A percentile compares a stretch with the other conserved stretches of the same genome.
phyloP scores from a whole-genome alignment of 2,329 filamentous ascomycete genomes.

The Cladosporium sp. region DNA sequence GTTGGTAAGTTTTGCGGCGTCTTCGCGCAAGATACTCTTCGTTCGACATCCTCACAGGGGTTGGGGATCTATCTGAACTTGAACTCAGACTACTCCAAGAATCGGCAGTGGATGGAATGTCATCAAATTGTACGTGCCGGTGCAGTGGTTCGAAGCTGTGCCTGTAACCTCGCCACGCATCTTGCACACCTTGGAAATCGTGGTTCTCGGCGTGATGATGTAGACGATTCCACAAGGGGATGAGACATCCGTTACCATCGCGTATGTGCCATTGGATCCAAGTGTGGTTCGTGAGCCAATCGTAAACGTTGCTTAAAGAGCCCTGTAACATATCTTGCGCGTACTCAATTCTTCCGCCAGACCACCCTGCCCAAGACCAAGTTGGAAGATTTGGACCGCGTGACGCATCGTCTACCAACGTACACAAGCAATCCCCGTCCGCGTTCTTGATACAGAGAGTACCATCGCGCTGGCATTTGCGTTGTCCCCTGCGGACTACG shows the following conservation, averaged over 20 bases:
- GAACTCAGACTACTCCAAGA: too few relatives aligned
- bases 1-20: too few relatives aligned
- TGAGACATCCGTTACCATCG: constrained; percentile 29
- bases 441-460: background rate
- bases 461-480: background rate
- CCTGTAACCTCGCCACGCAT: background rate
- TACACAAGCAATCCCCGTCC: background rate
- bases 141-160: background rate
- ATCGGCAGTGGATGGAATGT: too few relatives aligned
- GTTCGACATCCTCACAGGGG: too few relatives aligned
- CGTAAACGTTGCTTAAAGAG: constrained; percentile 25
- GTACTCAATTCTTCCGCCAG: constrained; percentile 20
- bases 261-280: constrained; percentile 37
- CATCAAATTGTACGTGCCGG: background rate
- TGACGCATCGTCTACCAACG: background rate
- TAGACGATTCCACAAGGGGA: constrained; percentile 27
- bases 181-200: constrained; percentile 1
- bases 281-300: constrained; percentile 34
- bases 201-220: background rate
- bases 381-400: constrained; percentile 27
- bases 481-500: background rate
- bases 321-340: constrained; percentile 21
- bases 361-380: constrained; percentile 38
- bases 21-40: too few relatives aligned
- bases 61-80: too few relatives aligned